phyloP scores from a whole-genome alignment of 768 basidiomycete species.

The Saitozyma podzolica region DNA sequence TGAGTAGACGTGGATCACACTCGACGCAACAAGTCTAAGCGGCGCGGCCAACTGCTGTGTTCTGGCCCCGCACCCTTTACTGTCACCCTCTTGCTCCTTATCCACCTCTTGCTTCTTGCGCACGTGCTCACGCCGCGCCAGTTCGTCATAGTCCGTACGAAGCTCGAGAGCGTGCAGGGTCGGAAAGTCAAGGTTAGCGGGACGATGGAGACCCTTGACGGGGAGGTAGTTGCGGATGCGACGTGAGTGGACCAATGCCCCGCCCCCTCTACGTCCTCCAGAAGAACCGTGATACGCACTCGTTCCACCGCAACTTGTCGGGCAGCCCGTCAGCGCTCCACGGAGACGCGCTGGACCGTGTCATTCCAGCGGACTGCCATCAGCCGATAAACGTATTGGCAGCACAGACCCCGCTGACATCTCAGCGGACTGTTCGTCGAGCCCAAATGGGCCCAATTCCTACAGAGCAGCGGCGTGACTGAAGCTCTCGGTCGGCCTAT shows the following conservation, averaged over 20 bases:
- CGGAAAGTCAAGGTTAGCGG: slow-evolving; percentile 75
- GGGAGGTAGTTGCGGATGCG: slow-evolving; percentile 78
- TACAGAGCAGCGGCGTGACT: slow-evolving; percentile 63
- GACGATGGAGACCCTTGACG: slow-evolving; percentile 74
- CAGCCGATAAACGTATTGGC: too few species aligned
- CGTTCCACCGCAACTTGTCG: too few species aligned
- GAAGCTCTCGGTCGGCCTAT: slow-evolving; percentile 67
- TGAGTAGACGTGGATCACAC: slow-evolving; percentile 38
- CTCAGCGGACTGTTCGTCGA: slow-evolving; percentile 78
- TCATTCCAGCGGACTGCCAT: too few species aligned
- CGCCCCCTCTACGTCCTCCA: too few species aligned
- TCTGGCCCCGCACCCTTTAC: too few species aligned
- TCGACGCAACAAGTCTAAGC: too few species aligned
- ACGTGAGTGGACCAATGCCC: slow-evolving; percentile 58
- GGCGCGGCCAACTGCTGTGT: too few species aligned
- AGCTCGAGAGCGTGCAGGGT: slow-evolving; percentile 67
- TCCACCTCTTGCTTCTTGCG: too few species aligned
- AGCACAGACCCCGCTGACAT: not conserved
- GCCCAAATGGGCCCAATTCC: slow-evolving; percentile 78
- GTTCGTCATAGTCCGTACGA: slow-evolving; percentile 80
- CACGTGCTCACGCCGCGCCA: slow-evolving; percentile 46
- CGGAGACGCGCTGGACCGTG: too few species aligned
- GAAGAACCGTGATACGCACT: too few species aligned
- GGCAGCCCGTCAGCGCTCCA: too few species aligned
- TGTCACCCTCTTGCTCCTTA: too few species aligned